These are phyloP conservation scores for Paecilomyces niveus DNA, from an alignment of 2,329 filamentous ascomycete species.

Conservation along the genomic window DNA sequence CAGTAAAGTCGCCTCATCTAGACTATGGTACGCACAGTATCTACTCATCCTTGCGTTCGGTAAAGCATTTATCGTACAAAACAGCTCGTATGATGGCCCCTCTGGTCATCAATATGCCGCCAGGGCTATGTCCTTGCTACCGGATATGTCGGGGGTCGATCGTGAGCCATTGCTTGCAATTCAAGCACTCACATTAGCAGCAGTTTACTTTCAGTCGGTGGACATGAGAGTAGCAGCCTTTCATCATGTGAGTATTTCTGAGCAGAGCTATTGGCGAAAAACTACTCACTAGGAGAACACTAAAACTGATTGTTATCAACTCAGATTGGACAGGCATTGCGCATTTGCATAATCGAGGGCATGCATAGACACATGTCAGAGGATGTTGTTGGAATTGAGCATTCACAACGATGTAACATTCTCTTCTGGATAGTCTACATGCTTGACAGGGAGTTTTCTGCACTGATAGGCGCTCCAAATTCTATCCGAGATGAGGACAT, in stretches of 20 bases:
- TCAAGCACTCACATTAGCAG: constrained; percentile 28
- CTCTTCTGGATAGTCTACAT: constrained; percentile 24
- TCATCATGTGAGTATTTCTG: constrained; percentile 26
- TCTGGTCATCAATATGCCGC: constrained; percentile 33
- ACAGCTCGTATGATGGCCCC: constrained; percentile 19
- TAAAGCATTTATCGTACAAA: constrained; percentile 44
- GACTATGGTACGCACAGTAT: constrained; percentile 48
- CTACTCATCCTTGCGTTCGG: constrained; percentile 50
- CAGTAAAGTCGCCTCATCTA: constrained; percentile 18
- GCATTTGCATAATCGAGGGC: constrained; percentile 20
- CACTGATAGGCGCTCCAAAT: constrained; percentile 19
- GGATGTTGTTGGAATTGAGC: constrained; percentile 13
- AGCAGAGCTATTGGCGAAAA: background rate
- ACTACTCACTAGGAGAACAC: too few relatives aligned
- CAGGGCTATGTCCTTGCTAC: constrained; percentile 33
- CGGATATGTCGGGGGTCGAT: constrained; percentile 27
- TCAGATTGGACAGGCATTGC: constrained; percentile 21
- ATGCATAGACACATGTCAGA: constrained; percentile 20
- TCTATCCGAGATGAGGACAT: constrained; percentile 23
- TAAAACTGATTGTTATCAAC: background rate
- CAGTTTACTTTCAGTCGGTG: constrained; percentile 35
- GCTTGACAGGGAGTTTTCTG: constrained; percentile 20
- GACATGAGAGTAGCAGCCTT: constrained; percentile 35
- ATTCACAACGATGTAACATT: constrained; percentile 16
- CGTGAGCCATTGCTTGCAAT: constrained; percentile 23